Base-by-base conservation (phyloP, 1,284 basidiomycete species). In the Cryptococcus maquisensis region DNA sequence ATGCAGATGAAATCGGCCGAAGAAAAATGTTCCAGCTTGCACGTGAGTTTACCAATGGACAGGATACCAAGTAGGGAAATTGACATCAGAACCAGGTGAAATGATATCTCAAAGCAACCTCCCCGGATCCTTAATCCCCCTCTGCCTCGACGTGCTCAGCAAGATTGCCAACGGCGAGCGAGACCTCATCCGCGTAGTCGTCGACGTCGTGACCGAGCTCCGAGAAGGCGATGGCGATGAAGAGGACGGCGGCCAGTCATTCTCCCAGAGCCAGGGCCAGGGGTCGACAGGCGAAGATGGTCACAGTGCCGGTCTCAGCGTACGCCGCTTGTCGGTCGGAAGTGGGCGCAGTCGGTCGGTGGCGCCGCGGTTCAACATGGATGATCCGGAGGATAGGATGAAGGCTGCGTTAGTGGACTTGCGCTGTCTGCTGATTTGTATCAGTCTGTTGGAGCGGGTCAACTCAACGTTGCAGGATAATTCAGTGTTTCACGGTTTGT, bases 391-490 rank as follows among this genome's bases (percentile, higher is more conserved):
- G 51, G 68, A 61, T 26, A 54, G 47, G 45, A 60, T 65, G 42
- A 61, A 66, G 23, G 82, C 81, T 18, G 88, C 90, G 56, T 72
- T 84, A n/a, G 83, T 85, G 15, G 91, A 96, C 64, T 63, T 94
- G 56, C 80, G 90, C 16, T 93, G 89, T 69, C 77, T 96, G n/a
- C 79, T 83, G n/a, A 81, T 98, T 26, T 93, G 90, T 59, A 91
- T 88, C 44, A 87, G 86, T 0, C 86, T 98, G 81, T 80, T 98
- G 6, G 93, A 98, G 76, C 84, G 93, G 16, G 90, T 95, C 21
- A 86, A 92, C 63, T 85, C 89, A 87, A 87, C 84, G 1, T 86
- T 98, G 57, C 90, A 95, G 69, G 93, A 97, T 64, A 95, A 98
- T 74, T 90, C 90, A 2, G 93, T 90, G 0, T 79, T 98, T 45